Evolutionary conservation across 495 filamentous ascomycete genomes (phyloP).

Genomic region (Lentithecium fluviatile): DNA sequence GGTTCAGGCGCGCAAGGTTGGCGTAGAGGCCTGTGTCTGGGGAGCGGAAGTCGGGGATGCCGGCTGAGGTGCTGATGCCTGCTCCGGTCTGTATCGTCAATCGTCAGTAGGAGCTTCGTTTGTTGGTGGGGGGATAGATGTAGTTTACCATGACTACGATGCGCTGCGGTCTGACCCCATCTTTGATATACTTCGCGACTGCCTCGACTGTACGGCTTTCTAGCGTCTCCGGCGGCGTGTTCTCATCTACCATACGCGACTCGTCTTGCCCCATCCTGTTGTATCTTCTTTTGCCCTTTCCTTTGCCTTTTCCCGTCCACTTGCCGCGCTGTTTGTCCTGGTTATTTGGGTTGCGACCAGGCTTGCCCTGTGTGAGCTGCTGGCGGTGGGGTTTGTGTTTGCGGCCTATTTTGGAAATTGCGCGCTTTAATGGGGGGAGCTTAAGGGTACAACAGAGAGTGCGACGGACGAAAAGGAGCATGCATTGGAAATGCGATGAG

Average conservation of each 20-base stretch:
- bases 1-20: constrained; percentile 77
- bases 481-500: no score
- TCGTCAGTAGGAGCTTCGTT: constrained; percentile 3
- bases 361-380: constrained; percentile 35
- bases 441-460: no score
- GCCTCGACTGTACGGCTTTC: constrained; percentile 64
- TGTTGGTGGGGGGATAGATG: background rate
- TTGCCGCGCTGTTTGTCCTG: constrained; percentile 8
- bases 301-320: constrained; percentile 30
- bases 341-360: constrained; percentile 18
- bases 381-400: constrained; percentile 42
- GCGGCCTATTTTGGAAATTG: constrained; percentile 40
- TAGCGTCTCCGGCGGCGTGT: constrained; percentile 62
- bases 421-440: no score
- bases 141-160: constrained; percentile 69
- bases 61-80: constrained; percentile 52
- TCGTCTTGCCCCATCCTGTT: constrained; percentile 68
- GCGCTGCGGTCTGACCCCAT: constrained; percentile 59
- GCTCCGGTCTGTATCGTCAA: constrained; percentile 56
- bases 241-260: constrained; percentile 62
- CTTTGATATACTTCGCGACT: constrained; percentile 72
- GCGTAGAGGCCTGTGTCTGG: constrained; percentile 75
- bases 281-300: constrained; percentile 13
- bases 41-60: constrained; percentile 72
- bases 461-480: no score